Conservation (phyloP, 2,329 filamentous ascomycete species). For the Metarhizium brunneum region DNA sequence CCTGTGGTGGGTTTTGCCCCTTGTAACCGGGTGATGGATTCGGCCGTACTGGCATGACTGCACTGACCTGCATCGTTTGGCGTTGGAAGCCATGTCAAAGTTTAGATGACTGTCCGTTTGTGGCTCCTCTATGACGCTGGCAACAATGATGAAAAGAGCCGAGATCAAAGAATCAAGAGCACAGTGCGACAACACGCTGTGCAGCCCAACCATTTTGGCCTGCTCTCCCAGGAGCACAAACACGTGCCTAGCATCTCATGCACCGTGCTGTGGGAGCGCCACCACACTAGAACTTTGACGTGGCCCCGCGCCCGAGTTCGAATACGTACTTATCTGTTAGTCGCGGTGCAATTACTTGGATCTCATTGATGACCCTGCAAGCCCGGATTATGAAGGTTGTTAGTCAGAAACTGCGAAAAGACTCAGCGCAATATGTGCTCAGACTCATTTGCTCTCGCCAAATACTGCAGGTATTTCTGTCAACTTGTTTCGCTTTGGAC, state of each 20-base stretch:
- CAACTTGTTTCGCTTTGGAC: neutral
- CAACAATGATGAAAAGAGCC: neutral
- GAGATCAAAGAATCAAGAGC: neutral
- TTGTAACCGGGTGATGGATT: neutral
- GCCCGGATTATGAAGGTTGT: too few species aligned
- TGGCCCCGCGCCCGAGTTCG: neutral
- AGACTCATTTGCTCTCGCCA: neutral
- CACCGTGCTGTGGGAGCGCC: neutral
- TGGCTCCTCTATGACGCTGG: neutral
- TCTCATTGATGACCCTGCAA: too few species aligned
- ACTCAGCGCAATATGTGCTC: neutral
- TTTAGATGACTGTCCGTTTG: neutral
- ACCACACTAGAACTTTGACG: neutral
- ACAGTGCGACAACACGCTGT: neutral
- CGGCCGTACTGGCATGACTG: neutral
- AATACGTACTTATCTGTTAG: neutral
- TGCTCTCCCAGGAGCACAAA: neutral
- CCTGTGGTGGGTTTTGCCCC: neutral
- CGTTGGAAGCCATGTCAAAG: neutral
- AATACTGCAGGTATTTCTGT: neutral
- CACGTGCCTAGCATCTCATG: neutral
- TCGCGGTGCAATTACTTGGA: neutral
- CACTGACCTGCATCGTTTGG: neutral
- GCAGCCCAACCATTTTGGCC: neutral
- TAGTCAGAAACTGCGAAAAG: neutral